Evolutionary conservation across 208 protist species (phyloP), one percentile per base, ranked within the genome.

Genomic region (Trypanosoma theileri): DNA sequence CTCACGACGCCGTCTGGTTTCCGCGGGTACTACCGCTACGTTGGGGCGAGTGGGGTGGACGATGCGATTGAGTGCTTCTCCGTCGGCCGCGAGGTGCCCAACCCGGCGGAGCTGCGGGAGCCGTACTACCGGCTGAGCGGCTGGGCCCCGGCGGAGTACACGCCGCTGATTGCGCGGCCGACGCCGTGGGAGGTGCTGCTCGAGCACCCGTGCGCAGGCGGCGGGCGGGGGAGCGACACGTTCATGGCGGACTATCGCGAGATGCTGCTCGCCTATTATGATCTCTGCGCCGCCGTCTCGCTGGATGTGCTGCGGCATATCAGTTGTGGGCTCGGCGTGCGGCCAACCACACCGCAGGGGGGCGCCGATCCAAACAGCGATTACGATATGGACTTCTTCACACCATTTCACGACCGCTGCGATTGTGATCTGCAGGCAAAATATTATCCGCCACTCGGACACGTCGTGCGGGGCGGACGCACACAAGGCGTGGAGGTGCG

Each of bases 21-120:
- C 46, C 84, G 89, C 12, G 89, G 89, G 6, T 91, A 92, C 75
- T 91, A 95, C 77, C 84, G 86, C 61, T 92, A 95, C 70, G 77
- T 95, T 61, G 89, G 89, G 10, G 89, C 89, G 16, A 89, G 84
- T 52, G 89, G 89, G 0, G 56, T 86, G 10, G 89, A 91, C 66
- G 89, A 95, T 66, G 89, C 85, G 6, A 95, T 95, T 59, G 89
- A 95, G 61, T 95, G 89, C 67, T 95, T 95, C 67, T 92, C 89
- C 17, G 71, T 95, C 22, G 89, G 89, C 26, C 89, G 89, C 56
- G 86, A 92, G 42, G 77, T 91, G 44, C 60, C 72, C 13, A 84
- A 91, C 61, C 84, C 86, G 48, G 70, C 82, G 19, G 70, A 61
- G 56, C 71, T 95, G 60, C 89, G 89, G 4, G 79, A 81, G 28